Evolutionary conservation across 2,329 filamentous ascomycete genomes (phyloP).

Genomic region (Ophiostoma sp.): DNA sequence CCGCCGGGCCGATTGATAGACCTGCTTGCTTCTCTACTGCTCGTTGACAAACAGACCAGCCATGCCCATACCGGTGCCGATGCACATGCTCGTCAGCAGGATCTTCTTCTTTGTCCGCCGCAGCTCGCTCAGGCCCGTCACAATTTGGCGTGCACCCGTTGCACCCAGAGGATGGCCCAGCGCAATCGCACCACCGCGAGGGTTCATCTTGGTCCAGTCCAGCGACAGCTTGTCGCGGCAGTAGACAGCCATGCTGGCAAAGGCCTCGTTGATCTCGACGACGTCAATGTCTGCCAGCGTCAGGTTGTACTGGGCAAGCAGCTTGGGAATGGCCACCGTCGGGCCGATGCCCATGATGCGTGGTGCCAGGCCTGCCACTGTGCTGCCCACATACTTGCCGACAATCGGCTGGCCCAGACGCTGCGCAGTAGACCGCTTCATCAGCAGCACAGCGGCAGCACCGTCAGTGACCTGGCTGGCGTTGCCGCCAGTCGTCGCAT

Average conservation of each 20-base stretch:
- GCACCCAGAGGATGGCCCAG: slow-evolving; percentile 70
- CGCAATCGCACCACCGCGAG: slow-evolving; percentile 74
- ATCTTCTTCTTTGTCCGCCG: slow-evolving; percentile 84
- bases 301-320: slow-evolving; percentile 73
- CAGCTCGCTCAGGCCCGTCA: slow-evolving; percentile 69
- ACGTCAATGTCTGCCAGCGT: slow-evolving; percentile 79
- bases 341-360: slow-evolving; percentile 96
- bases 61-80: slow-evolving; percentile 65
- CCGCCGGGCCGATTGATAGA: no score
- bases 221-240: slow-evolving; percentile 68
- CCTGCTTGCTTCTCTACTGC: slow-evolving; percentile 15
- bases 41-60: slow-evolving; percentile 41
- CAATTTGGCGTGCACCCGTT: slow-evolving; percentile 75
- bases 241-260: slow-evolving; percentile 96
- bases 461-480: slow-evolving; percentile 93
- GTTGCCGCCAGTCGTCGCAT: slow-evolving; percentile 85
- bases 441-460: slow-evolving; percentile 80
- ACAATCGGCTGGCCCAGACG: slow-evolving; percentile 85
- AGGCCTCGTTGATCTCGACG: slow-evolving; percentile 94
- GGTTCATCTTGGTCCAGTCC: slow-evolving; percentile 72
- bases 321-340: slow-evolving; percentile 69
- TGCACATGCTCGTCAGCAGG: slow-evolving; percentile 85
- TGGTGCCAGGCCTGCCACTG: slow-evolving; percentile 81
- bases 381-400: slow-evolving; percentile 90
- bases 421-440: slow-evolving; percentile 87